Conservation (phyloP, 139 green algal genomes). For the Closterium sp. region DNA sequence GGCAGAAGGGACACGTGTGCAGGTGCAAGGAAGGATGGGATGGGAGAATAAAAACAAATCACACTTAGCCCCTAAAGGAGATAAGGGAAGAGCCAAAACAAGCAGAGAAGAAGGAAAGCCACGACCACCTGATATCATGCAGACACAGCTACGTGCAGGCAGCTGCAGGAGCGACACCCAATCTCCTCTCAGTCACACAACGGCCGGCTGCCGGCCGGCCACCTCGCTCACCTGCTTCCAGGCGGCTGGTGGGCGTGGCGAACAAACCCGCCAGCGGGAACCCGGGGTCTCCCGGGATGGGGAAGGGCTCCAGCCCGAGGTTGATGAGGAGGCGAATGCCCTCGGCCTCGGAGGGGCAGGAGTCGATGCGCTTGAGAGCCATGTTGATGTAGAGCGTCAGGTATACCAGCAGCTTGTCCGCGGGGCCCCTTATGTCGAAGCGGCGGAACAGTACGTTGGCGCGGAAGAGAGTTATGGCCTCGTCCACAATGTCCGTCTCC, state of each 20-base stretch:
- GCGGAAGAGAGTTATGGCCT: constrained; percentile 61
- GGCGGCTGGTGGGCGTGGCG: constrained; percentile 29
- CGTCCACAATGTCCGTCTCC: constrained; percentile 61
- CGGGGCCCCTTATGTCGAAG: constrained; percentile 53
- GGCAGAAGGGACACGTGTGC: too few relatives aligned
- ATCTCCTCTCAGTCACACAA: too few relatives aligned
- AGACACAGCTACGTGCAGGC: too few relatives aligned
- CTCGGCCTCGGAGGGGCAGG: constrained; percentile 54
- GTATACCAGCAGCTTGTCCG: constrained; percentile 69
- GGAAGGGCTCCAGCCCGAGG: constrained; percentile 57
- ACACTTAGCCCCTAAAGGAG: too few relatives aligned
- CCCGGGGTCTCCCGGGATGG: constrained; percentile 58
- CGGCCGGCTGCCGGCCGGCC: too few relatives aligned
- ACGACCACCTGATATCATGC: too few relatives aligned
- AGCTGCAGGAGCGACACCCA: background rate
- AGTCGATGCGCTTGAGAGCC: constrained; percentile 59
- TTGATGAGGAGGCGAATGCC: constrained; percentile 52
- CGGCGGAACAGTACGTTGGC: constrained; percentile 66
- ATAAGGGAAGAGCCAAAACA: too few relatives aligned
- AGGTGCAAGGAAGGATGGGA: background rate
- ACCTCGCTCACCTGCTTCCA: constrained; percentile 47
- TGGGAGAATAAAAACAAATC: too few relatives aligned
- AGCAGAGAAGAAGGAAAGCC: too few relatives aligned
- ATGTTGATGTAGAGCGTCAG: constrained; percentile 64
- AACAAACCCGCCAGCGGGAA: constrained; percentile 59